These are phyloP conservation scores for Saturnispora dispora DNA, from an alignment of 805 yeast genomes.

Conservation along the genomic window DNA sequence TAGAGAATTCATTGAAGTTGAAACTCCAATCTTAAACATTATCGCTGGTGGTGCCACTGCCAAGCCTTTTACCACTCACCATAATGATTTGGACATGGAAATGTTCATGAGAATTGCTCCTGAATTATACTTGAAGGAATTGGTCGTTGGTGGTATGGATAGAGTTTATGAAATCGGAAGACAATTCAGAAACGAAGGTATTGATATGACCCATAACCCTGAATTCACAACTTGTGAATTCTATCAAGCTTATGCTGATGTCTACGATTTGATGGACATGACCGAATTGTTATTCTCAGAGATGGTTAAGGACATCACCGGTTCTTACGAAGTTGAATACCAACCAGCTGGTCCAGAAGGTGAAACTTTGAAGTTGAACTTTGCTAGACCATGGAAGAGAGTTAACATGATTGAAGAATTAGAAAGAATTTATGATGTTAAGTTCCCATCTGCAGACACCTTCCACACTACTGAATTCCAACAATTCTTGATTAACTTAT, in stretches of 20 bases:
- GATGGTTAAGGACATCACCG: conserved; percentile 94
- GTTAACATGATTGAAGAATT: conserved; percentile 93
- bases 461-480: conserved; percentile 92
- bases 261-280: conserved; percentile 89
- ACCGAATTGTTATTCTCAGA: conserved; percentile 91
- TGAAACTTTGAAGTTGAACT: conserved; percentile 69
- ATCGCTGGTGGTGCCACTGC: conserved; percentile 99
- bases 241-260: conserved; percentile 96
- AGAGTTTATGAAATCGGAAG: conserved; percentile 98
- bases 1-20: conserved; percentile 88
- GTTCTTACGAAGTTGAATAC: conserved; percentile 74
- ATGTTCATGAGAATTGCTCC: conserved; percentile 99
- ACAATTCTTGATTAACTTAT: conserved; percentile 71
- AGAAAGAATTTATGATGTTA: conserved; percentile 77
- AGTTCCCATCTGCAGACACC: conserved; percentile 92
- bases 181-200: conserved; percentile 98
- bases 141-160: conserved; percentile 97
- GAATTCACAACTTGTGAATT: conserved; percentile 99
- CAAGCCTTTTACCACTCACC: conserved; percentile 94
- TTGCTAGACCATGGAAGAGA: conserved; percentile 97
- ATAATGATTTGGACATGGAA: conserved; percentile 92
- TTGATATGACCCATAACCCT: conserved; percentile 97
- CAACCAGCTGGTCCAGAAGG: conserved; percentile 94
- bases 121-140: conserved; percentile 89
- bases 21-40: conserved; percentile 97